A percentile compares a stretch with the other conserved stretches of the same genome.
Evolutionary conservation across 805 yeast species (phyloP).

Genomic region (Geotrichum ghanense): DNA sequence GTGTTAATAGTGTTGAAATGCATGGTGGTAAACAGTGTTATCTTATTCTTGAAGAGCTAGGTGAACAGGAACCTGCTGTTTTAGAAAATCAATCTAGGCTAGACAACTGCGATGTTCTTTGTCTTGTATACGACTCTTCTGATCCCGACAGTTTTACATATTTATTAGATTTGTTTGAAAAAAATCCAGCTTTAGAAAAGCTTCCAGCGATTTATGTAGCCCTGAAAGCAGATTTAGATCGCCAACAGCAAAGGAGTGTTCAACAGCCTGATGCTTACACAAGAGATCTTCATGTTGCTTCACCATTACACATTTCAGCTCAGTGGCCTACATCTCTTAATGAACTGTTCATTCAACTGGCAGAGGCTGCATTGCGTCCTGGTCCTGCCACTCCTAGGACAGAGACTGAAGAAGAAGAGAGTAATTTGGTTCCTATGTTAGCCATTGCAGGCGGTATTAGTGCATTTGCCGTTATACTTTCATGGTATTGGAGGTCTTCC

Average conservation of each 20-base stretch:
- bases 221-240: constrained; percentile 86
- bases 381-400: constrained; percentile 53
- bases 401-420: constrained; percentile 50
- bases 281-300: constrained; percentile 47
- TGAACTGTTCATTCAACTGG: constrained; percentile 76
- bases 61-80: constrained; percentile 75
- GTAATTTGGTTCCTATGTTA: constrained; percentile 40
- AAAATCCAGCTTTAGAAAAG: constrained; percentile 44
- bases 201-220: constrained; percentile 86
- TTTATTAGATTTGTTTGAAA: constrained; percentile 55
- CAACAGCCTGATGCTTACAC: constrained; percentile 84
- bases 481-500: not conserved
- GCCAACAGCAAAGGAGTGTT: constrained; percentile 84
- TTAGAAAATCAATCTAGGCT: constrained; percentile 57
- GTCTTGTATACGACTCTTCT: constrained; percentile 85
- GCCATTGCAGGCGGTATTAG: constrained; percentile 47
- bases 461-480: constrained; percentile 5
- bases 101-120: constrained; percentile 82
- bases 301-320: constrained; percentile 86
- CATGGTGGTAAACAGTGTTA: constrained; percentile 95
- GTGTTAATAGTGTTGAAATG: constrained; percentile 85
- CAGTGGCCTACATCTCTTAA: constrained; percentile 79
- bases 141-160: constrained; percentile 92
- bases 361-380: constrained; percentile 79
- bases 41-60: constrained; percentile 79